A percentile compares a stretch with the other conserved stretches of the same genome.
Evolutionary conservation across 805 yeast species (phyloP).

Genomic region (Pichia gijzeniarum): DNA sequence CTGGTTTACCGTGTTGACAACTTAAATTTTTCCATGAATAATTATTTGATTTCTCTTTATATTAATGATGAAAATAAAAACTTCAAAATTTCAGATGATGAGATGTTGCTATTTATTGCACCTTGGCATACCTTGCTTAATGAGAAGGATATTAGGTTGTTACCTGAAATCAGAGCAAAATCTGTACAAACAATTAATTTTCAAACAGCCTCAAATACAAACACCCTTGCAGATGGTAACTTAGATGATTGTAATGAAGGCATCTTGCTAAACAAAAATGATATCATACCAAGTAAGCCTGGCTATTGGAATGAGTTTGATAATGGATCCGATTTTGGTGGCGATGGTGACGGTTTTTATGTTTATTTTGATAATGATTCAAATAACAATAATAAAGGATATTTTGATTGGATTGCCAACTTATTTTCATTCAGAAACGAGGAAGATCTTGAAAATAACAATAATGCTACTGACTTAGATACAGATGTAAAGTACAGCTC

Average conservation of each 20-base stretch:
- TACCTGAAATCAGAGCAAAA: slow-evolving; percentile 29
- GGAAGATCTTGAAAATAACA: slow-evolving; percentile 30
- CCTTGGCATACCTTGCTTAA: slow-evolving; percentile 29
- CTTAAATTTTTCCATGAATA: slow-evolving; percentile 28
- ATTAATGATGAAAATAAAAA: slow-evolving; percentile 10
- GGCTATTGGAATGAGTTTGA: slow-evolving; percentile 69
- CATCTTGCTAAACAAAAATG: slow-evolving; percentile 29
- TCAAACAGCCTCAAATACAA: neutral
- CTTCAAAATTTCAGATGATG: slow-evolving; percentile 16
- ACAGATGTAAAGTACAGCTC: slow-evolving; percentile 15
- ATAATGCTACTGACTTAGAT: slow-evolving; percentile 32
- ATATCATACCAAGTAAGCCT: slow-evolving; percentile 17
- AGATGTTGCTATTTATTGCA: slow-evolving; percentile 23
- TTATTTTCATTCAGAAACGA: slow-evolving; percentile 16
- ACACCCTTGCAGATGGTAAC: neutral
- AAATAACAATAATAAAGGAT: slow-evolving; percentile 7
- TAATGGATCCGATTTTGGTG: slow-evolving; percentile 49
- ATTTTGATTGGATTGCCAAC: slow-evolving; percentile 6
- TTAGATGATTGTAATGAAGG: neutral
- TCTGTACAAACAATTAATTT: slow-evolving; percentile 4
- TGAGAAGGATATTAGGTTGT: slow-evolving; percentile 37
- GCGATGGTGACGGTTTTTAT: slow-evolving; percentile 31
- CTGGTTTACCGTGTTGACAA: slow-evolving; percentile 41
- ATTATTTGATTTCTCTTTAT: slow-evolving; percentile 25
- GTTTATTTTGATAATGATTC: slow-evolving; percentile 31